Conservation (phyloP, 208 protist genomes). For the Trypanosoma congolense region DNA sequence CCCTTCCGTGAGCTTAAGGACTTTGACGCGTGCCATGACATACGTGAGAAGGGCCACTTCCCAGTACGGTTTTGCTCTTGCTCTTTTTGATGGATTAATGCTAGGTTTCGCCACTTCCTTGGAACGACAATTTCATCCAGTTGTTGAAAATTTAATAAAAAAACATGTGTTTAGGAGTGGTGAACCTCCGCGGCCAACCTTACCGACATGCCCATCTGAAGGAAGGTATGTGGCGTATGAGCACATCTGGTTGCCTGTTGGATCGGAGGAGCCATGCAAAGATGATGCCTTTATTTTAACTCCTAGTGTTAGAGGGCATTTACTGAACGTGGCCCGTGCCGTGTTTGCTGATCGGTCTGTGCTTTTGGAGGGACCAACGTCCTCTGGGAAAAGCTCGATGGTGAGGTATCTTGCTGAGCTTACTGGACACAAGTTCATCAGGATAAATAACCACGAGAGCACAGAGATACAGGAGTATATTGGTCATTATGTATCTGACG, state of each 20-base stretch:
- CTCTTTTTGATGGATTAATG: conserved; percentile 94
- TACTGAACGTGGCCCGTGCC: conserved; percentile 93
- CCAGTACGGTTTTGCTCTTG: conserved; percentile 93
- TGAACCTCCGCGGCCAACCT: conserved; percentile 46
- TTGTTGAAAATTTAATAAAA: conserved; percentile 88
- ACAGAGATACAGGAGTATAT: conserved; percentile 99
- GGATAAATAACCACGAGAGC: conserved; percentile 99
- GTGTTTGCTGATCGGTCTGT: conserved; percentile 95
- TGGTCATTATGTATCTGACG: conserved; percentile 96
- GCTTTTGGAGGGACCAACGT: conserved; percentile 98
- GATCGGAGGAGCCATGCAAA: conserved; percentile 36
- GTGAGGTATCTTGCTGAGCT: conserved; percentile 98
- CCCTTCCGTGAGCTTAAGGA: conserved; percentile 97
- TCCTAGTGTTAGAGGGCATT: conserved; percentile 87
- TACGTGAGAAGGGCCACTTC: conserved; percentile 85
- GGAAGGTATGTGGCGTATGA: conserved; percentile 86
- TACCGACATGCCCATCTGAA: conserved; percentile 31
- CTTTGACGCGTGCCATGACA: conserved; percentile 94
- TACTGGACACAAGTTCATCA: conserved; percentile 98
- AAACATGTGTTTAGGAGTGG: conserved; percentile 83
- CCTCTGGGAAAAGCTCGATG: conserved; percentile 99
- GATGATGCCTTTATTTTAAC: conserved; percentile 96
- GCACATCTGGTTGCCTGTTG: conserved; percentile 93
- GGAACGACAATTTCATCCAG: conserved; percentile 72
- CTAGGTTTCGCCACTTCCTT: conserved; percentile 97